Evolutionary conservation across 208 protist species (phyloP).

Genomic region (Vickermania ingenoplastis): DNA sequence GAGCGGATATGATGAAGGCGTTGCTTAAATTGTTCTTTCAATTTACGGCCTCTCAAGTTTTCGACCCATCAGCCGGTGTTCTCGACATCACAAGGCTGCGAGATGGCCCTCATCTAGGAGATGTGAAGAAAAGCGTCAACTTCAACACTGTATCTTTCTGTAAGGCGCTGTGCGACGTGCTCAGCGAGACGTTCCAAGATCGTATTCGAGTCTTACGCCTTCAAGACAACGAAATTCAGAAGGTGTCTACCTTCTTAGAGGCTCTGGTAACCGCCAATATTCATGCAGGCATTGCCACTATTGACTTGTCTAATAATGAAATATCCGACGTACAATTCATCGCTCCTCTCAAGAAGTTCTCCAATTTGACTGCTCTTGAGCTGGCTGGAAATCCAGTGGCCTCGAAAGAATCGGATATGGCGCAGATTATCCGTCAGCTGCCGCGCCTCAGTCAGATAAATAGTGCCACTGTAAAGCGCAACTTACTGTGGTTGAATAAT

Average conservation of each 20-base stretch:
- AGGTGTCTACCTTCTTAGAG: conserved; percentile 44
- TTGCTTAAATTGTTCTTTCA: conserved; percentile 71
- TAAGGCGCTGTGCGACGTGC: conserved; percentile 49
- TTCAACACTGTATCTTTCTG: conserved; percentile 81
- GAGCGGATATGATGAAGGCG: conserved; percentile 66
- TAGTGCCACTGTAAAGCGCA: conserved; percentile 29
- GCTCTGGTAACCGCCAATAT: conserved; percentile 52
- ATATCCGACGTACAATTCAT: conserved; percentile 51
- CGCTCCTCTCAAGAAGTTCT: conserved; percentile 46
- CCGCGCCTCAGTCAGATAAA: conserved; percentile 58
- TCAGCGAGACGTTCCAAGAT: conserved; percentile 48
- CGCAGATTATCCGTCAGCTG: conserved; percentile 29
- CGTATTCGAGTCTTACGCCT: conserved; percentile 49
- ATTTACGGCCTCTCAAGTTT: conserved; percentile 39
- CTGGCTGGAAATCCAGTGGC: conserved; percentile 55
- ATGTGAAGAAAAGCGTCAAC: conserved; percentile 60
- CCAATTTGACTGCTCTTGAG: conserved; percentile 51
- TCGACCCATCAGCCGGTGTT: conserved; percentile 30
- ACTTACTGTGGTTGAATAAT: conserved; percentile 53
- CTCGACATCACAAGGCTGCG: conserved; percentile 56
- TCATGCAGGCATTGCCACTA: conserved; percentile 51
- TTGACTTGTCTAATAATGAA: conserved; percentile 61
- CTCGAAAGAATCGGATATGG: conserved; percentile 30
- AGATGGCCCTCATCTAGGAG: conserved; percentile 40
- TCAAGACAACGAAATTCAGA: conserved; percentile 61